A percentile compares a stretch with the other conserved stretches of the same genome.
Evolutionary conservation across 2,329 filamentous ascomycete genomes (phyloP).

Genomic region (Pyrenophora teres): DNA sequence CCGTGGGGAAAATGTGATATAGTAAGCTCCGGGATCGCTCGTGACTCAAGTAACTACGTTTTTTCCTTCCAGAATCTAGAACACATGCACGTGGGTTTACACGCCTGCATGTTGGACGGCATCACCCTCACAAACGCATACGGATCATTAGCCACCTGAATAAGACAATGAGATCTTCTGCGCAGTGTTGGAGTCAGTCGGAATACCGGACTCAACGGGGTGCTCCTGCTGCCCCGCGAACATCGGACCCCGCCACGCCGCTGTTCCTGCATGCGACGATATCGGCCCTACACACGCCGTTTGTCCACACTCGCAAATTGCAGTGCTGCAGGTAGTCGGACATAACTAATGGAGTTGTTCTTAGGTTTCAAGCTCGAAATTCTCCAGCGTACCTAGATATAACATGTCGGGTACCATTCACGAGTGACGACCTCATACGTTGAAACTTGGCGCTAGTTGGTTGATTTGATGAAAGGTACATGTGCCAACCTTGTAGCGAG

Average conservation of each 20-base stretch:
- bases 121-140: neutral
- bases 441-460: no score
- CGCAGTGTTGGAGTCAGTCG: no score
- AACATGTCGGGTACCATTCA: no score
- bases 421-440: no score
- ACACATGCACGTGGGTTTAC: constrained; percentile 9
- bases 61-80: constrained; percentile 9
- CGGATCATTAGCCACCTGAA: neutral
- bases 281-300: constrained; percentile 6
- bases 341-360: neutral
- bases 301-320: neutral
- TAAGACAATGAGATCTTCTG: neutral
- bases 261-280: constrained; percentile 3
- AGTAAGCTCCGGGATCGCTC: constrained; percentile 34
- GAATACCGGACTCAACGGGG: neutral
- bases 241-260: constrained; percentile 8
- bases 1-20: constrained; percentile 34
- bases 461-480: no score
- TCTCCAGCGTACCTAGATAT: no score
- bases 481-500: no score
- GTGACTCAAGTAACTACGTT: constrained; percentile 29
- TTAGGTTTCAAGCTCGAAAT: no score
- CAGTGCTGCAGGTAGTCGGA: neutral
- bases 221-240: constrained; percentile 14
- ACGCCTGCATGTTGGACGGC: neutral